Evolutionary conservation across 441 rosid species (phyloP).

Genomic region (Gossypium gossypioides): DNA sequence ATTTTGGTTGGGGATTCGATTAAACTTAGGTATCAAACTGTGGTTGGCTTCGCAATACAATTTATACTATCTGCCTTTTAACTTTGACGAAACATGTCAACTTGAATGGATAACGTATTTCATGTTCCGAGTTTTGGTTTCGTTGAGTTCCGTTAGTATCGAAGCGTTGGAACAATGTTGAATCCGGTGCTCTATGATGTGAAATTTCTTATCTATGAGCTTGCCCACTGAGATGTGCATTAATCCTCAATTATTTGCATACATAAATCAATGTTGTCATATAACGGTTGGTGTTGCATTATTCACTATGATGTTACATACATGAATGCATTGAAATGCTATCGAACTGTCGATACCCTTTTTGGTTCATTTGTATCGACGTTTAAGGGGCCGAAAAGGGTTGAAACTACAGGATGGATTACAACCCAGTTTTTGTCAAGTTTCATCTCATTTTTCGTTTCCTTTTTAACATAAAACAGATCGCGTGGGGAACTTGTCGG

Average conservation of each 20-base stretch:
- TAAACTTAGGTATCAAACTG: background rate
- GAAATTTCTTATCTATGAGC: background rate
- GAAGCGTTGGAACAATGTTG: background rate
- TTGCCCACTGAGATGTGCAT: background rate
- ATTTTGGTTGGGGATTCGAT: background rate
- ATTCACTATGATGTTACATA: background rate
- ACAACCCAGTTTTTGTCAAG: background rate
- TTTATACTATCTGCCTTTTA: background rate
- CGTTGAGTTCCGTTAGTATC: background rate
- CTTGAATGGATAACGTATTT: background rate
- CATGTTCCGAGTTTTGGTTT: background rate
- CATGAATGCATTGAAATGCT: background rate
- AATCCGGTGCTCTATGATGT: background rate
- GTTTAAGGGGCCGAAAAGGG: background rate
- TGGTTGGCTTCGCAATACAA: background rate
- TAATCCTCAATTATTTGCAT: background rate
- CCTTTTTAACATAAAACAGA: background rate
- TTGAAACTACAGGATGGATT: background rate
- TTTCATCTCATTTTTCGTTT: background rate
- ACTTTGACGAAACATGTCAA: background rate
- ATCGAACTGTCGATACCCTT: background rate
- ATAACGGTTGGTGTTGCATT: background rate
- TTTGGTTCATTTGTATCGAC: background rate
- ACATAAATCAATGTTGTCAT: background rate
- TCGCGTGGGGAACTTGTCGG: background rate